These are phyloP conservation scores for Suillus sp. DNA, from an alignment of 768 basidiomycete genomes.

Conservation along the genomic window DNA sequence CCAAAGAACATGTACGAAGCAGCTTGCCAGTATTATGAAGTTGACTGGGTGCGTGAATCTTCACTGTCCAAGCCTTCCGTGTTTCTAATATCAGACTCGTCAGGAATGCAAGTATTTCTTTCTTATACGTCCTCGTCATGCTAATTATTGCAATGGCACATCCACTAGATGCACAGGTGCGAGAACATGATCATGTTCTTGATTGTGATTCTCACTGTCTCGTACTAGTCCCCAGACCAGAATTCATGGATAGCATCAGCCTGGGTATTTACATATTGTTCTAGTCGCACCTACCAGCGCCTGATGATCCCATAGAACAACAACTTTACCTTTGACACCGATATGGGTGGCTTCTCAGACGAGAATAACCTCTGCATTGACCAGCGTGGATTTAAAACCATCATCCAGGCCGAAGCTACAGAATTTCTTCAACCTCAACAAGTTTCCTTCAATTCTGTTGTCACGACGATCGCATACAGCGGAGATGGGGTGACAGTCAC, in stretches of 20 bases:
- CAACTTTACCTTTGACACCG: conserved; percentile 57
- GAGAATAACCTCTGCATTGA: conserved; percentile 57
- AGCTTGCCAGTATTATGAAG: conserved; percentile 60
- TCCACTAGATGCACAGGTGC: conserved; percentile 32
- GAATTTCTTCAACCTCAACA: conserved; percentile 54
- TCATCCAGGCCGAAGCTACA: conserved; percentile 58
- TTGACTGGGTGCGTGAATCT: conserved; percentile 37
- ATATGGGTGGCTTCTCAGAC: conserved; percentile 59
- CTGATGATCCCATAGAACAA: conserved; percentile 47
- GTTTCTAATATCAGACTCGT: conserved; percentile 11
- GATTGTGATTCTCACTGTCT: conserved; percentile 30
- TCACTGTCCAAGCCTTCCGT: not conserved
- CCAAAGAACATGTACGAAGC: conserved; percentile 46
- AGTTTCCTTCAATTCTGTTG: conserved; percentile 50
- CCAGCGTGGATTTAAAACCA: conserved; percentile 60
- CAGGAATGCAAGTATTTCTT: conserved; percentile 32
- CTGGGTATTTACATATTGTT: conserved; percentile 44
- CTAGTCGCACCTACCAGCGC: not conserved
- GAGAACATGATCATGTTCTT: not conserved
- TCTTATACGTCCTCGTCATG: not conserved
- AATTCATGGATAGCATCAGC: conserved; percentile 65
- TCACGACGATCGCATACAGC: conserved; percentile 49
- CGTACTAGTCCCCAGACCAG: conserved; percentile 61
- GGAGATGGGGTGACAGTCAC: conserved; percentile 48
- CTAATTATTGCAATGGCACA: conserved; percentile 1